A percentile compares a stretch with the other conserved stretches of the same genome.
Conservation (phyloP, 495 filamentous ascomycete species). For the Penicillium paxilli region DNA sequence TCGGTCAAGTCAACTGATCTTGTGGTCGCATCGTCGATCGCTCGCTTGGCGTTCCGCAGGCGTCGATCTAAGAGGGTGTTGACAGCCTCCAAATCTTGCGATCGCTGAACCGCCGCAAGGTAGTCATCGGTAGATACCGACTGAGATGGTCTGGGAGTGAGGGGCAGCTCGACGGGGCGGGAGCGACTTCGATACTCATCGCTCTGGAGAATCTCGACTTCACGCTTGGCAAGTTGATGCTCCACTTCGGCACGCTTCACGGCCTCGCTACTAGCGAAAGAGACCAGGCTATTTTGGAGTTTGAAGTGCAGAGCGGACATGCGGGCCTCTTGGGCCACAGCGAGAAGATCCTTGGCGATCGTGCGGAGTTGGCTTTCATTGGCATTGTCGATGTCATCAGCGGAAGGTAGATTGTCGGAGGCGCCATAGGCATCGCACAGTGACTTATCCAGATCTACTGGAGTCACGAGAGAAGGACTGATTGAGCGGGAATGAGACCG, state of each 20-base stretch:
- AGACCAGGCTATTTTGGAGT: conserved; percentile 83
- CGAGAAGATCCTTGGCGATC: conserved; percentile 56
- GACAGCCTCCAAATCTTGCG: conserved; percentile 62
- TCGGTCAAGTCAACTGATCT: conserved; percentile 52
- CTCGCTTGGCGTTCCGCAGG: conserved; percentile 69
- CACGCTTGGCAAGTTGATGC: conserved; percentile 85
- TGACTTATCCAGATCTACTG: conserved; percentile 56
- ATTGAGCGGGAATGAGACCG: conserved; percentile 37
- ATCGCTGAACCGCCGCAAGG: conserved; percentile 44
- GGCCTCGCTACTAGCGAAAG: conserved; percentile 82
- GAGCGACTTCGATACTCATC: conserved; percentile 44
- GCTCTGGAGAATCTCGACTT: conserved; percentile 82
- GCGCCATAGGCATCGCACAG: conserved; percentile 50
- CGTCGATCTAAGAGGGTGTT: conserved; percentile 63
- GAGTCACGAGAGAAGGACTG: conserved; percentile 53
- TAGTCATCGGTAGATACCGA: conserved; percentile 39
- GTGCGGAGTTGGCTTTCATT: conserved; percentile 58
- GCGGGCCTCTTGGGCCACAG: conserved; percentile 61
- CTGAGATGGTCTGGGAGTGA: conserved; percentile 28
- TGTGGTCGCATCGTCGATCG: conserved; percentile 68
- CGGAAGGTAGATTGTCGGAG: conserved; percentile 57
- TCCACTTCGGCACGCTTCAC: conserved; percentile 88
- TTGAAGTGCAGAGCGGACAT: conserved; percentile 90
- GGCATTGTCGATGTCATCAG: conserved; percentile 64
- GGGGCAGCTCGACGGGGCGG: conserved; percentile 33